Base-by-base conservation (phyloP, 768 basidiomycete genomes). In the Tulasnella sp. region DNA sequence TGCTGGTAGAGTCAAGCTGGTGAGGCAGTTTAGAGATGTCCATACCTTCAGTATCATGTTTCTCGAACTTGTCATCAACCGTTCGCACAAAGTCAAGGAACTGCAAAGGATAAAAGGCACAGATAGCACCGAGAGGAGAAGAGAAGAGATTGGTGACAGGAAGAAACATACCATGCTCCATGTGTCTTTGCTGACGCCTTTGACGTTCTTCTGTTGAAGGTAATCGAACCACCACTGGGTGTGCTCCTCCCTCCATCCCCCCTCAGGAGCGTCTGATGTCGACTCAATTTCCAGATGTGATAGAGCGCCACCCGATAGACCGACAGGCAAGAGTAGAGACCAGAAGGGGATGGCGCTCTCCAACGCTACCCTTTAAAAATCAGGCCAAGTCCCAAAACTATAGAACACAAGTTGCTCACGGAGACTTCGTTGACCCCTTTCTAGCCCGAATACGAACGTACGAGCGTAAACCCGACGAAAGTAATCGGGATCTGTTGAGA, bases 181-280 rank as follows among this genome's bases (percentile, higher is more conserved):
- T 17, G 86, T 87, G 71, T 91, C 90, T 71, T 86, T 88, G 72
- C 87, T 91, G 30, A 93, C 78, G 3, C 87, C 89, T 67, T 85
- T 85, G 21, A 74, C 74, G 1, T 81, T 82, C 63, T 79, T 83
- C 67, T 78, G 73, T 30, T 68, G 71, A 68, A 92, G 69, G 68
- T 81, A 93, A n/a, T 84, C 81, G 65, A 84, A 80, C 91, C 91
- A 93, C 79, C 79, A 80, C 24, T 79, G 68, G 15, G 76, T 79
- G 66, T 85, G 78, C 62, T 80, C 76, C 49, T 73, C 72, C 63
- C 76, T 74, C 83, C 85, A 90, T 2, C 84, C 84, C 8, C 72
- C 75, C 24, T 69, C 70, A 5, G 44, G 64, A 22, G 51, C 12
- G 25, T 53, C 34, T 22, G 52, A 21, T 66, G 30, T 31, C 65